These are phyloP conservation scores for Arthrobotrys iridis DNA, from an alignment of 2,329 filamentous ascomycete species.

Conservation along the genomic window DNA sequence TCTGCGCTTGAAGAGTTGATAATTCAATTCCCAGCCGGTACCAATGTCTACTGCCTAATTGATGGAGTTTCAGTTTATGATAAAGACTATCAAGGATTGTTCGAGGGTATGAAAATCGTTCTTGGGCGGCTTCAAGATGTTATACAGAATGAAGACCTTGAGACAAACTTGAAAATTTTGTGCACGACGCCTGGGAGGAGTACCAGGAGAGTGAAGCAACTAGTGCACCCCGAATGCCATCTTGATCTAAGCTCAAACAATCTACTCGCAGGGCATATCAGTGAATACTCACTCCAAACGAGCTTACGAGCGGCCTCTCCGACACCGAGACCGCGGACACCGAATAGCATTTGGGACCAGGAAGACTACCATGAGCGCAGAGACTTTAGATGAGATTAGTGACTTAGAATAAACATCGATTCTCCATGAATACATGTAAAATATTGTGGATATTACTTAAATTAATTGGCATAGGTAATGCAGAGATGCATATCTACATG, in stretches of 20 bases:
- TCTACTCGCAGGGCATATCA: neutral
- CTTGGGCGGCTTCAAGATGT: neutral
- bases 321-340: neutral
- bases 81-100: slow-evolving; percentile 9
- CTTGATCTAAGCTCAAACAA: neutral
- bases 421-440: too few relatives aligned
- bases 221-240: neutral
- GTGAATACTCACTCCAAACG: neutral
- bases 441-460: too few relatives aligned
- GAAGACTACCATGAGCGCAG: neutral
- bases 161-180: neutral
- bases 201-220: neutral
- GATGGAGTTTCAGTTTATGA: neutral
- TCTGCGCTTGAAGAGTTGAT: neutral
- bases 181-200: slow-evolving; percentile 7
- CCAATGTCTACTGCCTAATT: neutral
- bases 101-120: neutral
- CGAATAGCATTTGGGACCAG: slow-evolving; percentile 4
- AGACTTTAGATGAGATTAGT: neutral
- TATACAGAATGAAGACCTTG: neutral
- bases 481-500: too few relatives aligned
- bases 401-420: neutral
- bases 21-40: neutral
- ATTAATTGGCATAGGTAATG: too few relatives aligned
- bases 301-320: neutral